Evolutionary conservation across 352 stramenopile species (phyloP).

Genomic region (Globisporangium megalacanthum): DNA sequence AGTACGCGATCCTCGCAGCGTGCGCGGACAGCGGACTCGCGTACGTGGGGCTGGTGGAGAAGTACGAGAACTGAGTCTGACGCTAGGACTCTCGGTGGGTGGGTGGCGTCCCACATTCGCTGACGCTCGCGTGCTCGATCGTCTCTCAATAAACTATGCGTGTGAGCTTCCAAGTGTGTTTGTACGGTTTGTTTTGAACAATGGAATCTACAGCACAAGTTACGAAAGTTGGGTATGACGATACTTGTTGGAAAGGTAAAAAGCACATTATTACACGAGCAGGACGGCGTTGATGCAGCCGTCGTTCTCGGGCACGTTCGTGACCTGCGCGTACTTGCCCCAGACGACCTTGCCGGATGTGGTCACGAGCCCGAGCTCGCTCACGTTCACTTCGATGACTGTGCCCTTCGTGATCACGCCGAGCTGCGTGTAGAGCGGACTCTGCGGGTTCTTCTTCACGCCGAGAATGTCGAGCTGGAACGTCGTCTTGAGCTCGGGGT

Average conservation of each 20-base stretch:
- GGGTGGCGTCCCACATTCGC: not conserved
- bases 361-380: slow-evolving; percentile 98
- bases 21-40: slow-evolving; percentile 97
- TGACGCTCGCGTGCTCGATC: too few relatives aligned
- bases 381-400: slow-evolving; percentile 98
- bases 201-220: not conserved
- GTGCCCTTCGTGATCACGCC: slow-evolving; percentile 99
- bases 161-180: not conserved
- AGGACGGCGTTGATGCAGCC: slow-evolving; percentile 99
- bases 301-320: slow-evolving; percentile 99
- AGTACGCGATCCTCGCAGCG: slow-evolving; percentile 95
- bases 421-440: slow-evolving; percentile 95
- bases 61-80: slow-evolving; percentile 53
- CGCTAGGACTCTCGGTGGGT: too few relatives aligned
- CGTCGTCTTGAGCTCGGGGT: slow-evolving; percentile 99
- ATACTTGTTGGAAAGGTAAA: not conserved
- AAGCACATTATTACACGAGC: slow-evolving; percentile 88
- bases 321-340: slow-evolving; percentile 99
- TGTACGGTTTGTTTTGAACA: too few relatives aligned
- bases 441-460: slow-evolving; percentile 99
- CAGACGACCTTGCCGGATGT: slow-evolving; percentile 99
- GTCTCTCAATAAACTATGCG: not conserved
- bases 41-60: slow-evolving; percentile 95
- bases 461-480: slow-evolving; percentile 99
- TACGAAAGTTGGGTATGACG: not conserved